Base-by-base conservation (phyloP, 2,329 filamentous ascomycete species). In the Aspergillaceae sp. region DNA sequence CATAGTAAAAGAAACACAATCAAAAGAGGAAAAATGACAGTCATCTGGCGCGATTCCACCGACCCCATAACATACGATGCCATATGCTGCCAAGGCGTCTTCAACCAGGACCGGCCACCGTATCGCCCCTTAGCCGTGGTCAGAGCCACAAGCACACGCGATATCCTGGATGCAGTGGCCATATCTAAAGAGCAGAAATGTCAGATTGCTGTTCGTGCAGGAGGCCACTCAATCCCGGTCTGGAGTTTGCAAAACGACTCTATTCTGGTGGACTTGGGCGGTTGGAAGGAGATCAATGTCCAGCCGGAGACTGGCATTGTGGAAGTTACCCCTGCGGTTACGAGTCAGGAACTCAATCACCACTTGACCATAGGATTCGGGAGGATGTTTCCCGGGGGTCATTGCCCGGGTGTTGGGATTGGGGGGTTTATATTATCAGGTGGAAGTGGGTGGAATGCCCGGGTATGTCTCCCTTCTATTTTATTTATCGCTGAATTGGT, bases 371-470 rank as follows among this genome's bases (percentile, higher is more conserved):
- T 43, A 7, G 40, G 66, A 3, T 34, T 56, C 40, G 72, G 69
- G 0, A 59, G 69, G 33, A 68, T 78, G 62, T 79, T 79, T 51
- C 65, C 68, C 0, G 74, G 74, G 1, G 77, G 76, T 0, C 77
- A 79, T 56, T 79, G 75, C 55, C 75, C 76, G 0, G 74, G 78
- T 56, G 76, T 79, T 11, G 76, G 74, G 6, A 53, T 79, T n/a
- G 76, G 76, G 0, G 76, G 76, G 0, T 79, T 78, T 50, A 55
- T 79, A 26, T 56, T 80, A 9, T 75, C 78, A 51, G 77, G 76
- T 0, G 76, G 76, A 1, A 78, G 79, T 74, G 76, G 76, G 0
- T 80, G 76, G 76, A 78, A 77, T 52, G 77, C 72, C 52, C 73
- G 70, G 57, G 72, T 74, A 48, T 46, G 66, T 56, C 3, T 40